Percentiles rank a stretch among this genome's conserved stretches.
Evolutionary conservation across 2,329 filamentous ascomycete species (phyloP).

Genomic region (Albophoma yamanashiensis): DNA sequence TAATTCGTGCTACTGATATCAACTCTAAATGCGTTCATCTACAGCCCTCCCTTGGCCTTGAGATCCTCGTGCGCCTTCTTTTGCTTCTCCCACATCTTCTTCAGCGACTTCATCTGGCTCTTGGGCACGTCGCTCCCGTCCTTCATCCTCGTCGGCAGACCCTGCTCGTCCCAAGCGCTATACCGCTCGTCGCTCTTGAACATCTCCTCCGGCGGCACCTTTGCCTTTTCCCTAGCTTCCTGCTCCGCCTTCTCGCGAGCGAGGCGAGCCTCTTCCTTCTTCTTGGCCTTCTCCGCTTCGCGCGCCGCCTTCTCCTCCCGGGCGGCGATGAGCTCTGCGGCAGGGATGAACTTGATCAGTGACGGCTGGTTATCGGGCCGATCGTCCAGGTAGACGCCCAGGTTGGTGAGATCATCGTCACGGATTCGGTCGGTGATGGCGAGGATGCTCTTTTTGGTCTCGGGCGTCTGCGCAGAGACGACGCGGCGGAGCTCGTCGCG

Average conservation of each 20-base stretch:
- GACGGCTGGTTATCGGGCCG: constrained; percentile 56
- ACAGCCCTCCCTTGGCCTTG: constrained; percentile 7
- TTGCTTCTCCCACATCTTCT: constrained; percentile 84
- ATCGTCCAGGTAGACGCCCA: constrained; percentile 84
- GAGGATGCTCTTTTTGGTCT: constrained; percentile 61
- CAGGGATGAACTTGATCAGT: constrained; percentile 57
- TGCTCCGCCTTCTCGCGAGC: constrained; percentile 38
- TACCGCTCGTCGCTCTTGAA: constrained; percentile 50
- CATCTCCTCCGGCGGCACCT: constrained; percentile 42
- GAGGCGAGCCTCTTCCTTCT: constrained; percentile 43
- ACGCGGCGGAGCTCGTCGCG: constrained; percentile 53
- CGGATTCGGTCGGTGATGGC: constrained; percentile 69
- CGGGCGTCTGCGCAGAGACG: constrained; percentile 30
- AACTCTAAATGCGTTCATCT: neutral
- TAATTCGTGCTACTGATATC: neutral
- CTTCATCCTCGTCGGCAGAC: constrained; percentile 66
- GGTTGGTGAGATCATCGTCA: constrained; percentile 68
- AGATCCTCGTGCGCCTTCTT: constrained; percentile 68
- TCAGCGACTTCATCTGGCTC: constrained; percentile 67
- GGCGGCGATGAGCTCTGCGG: constrained; percentile 44
- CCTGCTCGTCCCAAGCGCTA: constrained; percentile 72
- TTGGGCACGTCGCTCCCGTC: constrained; percentile 75
- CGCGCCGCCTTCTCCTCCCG: constrained; percentile 49
- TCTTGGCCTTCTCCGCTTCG: constrained; percentile 47
- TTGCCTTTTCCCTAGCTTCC: constrained; percentile 48